These are phyloP conservation scores for Cercospora sp. DNA, from an alignment of 2,329 filamentous ascomycete genomes.

Conservation along the genomic window DNA sequence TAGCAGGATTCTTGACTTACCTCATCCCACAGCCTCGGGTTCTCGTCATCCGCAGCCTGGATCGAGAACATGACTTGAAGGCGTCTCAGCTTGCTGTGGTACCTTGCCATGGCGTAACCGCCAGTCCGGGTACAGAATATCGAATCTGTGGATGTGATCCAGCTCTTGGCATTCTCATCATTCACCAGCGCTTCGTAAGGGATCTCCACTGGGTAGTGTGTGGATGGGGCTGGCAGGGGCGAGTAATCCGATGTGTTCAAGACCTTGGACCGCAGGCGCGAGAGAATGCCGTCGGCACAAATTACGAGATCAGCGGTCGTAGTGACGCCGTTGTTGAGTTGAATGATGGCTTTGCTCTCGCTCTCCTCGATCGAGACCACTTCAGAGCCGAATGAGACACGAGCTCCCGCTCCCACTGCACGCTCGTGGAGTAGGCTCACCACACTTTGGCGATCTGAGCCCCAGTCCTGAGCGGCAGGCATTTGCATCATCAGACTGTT, in stretches of 20 bases:
- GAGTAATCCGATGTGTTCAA: background rate
- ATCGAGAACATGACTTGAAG: background rate
- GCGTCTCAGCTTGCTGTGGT: background rate
- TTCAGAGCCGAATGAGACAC: background rate
- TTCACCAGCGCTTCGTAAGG: background rate
- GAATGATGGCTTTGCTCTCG: background rate
- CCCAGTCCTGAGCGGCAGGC: background rate
- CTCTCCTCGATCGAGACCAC: background rate
- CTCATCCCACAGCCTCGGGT: background rate
- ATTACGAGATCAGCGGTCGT: background rate
- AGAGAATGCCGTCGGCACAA: background rate
- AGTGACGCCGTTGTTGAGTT: background rate
- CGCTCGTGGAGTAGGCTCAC: background rate
- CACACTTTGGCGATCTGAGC: background rate
- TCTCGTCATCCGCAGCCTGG: background rate
- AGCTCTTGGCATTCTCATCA: background rate
- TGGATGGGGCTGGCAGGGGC: background rate
- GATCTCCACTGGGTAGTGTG: background rate
- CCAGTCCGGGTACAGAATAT: background rate
- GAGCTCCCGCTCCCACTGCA: background rate
- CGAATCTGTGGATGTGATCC: background rate
- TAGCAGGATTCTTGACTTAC: background rate
- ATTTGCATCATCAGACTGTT: background rate
- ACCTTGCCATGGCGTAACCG: background rate
- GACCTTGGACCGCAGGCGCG: background rate